These are phyloP conservation scores for Ogataea nakhonphanomensis DNA, from an alignment of 805 yeast genomes.

Conservation along the genomic window DNA sequence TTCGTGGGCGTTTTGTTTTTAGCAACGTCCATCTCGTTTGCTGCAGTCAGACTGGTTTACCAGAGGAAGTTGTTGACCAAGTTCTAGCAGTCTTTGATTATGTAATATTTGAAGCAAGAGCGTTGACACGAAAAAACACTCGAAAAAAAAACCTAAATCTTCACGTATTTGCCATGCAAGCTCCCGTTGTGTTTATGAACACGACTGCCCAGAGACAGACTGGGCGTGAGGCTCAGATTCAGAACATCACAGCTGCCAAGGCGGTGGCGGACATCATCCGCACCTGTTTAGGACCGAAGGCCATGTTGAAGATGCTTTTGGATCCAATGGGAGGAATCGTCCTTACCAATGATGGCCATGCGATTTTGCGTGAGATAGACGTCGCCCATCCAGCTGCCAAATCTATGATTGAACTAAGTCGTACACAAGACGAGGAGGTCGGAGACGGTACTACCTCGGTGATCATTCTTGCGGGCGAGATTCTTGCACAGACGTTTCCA, in stretches of 20 bases:
- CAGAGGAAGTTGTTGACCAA: slow-evolving; percentile 5
- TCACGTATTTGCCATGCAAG: slow-evolving; percentile 50
- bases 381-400: slow-evolving; percentile 99
- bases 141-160: not conserved
- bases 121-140: not conserved
- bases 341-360: slow-evolving; percentile 97
- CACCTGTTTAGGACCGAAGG: slow-evolving; percentile 98
- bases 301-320: slow-evolving; percentile 95
- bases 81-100: not conserved
- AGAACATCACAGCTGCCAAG: slow-evolving; percentile 98
- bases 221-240: slow-evolving; percentile 95
- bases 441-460: slow-evolving; percentile 94
- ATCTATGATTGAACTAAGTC: slow-evolving; percentile 92
- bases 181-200: slow-evolving; percentile 82
- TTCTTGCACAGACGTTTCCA: slow-evolving; percentile 91
- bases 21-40: slow-evolving; percentile 11
- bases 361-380: slow-evolving; percentile 94
- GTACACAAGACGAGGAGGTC: slow-evolving; percentile 98
- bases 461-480: slow-evolving; percentile 94
- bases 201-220: slow-evolving; percentile 89
- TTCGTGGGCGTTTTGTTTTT: slow-evolving; percentile 32
- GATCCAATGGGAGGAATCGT: slow-evolving; percentile 98
- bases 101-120: not conserved
- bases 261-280: slow-evolving; percentile 97
- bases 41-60: slow-evolving; percentile 6